Conservation (phyloP, 1,284 basidiomycete species). For the Xerocomus nothofagi region DNA sequence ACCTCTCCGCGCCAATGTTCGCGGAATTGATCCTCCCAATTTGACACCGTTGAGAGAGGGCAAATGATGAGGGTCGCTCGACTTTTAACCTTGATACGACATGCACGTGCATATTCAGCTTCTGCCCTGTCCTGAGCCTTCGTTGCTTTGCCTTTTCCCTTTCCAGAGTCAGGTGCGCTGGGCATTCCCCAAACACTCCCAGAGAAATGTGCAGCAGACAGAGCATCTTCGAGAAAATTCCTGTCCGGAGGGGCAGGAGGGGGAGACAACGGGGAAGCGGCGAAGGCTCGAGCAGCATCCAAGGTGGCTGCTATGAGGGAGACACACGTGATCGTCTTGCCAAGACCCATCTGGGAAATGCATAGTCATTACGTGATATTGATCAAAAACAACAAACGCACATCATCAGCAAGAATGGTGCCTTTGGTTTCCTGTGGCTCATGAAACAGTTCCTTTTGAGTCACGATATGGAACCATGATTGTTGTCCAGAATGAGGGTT, state of each 20-base stretch:
- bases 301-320: conserved; percentile 90
- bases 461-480: conserved; percentile 84
- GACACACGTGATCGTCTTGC: conserved; percentile 94
- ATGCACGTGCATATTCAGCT: conserved; percentile 64
- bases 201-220: conserved; percentile 66
- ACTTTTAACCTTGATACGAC: conserved; percentile 76
- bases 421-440: conserved; percentile 82
- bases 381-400: conserved; percentile 43
- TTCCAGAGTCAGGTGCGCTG: conserved; percentile 42
- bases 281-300: conserved; percentile 68
- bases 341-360: conserved; percentile 85
- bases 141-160: conserved; percentile 63
- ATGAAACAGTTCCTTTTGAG: conserved; percentile 69
- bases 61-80: conserved; percentile 96
- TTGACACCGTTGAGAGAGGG: conserved; percentile 93
- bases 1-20: conserved; percentile 93
- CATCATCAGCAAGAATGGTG: conserved; percentile 91
- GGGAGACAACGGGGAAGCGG: conserved; percentile 50
- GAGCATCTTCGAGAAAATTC: conserved; percentile 37
- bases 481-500: conserved; percentile 51
- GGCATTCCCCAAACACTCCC: conserved; percentile 87
- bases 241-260: conserved; percentile 44
- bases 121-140: conserved; percentile 67
- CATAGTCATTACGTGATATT: conserved; percentile 18
- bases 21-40: conserved; percentile 98